These are phyloP conservation scores for Cladosporium austrohemisphaericum DNA, from an alignment of 2,329 filamentous ascomycete genomes.

Conservation along the genomic window DNA sequence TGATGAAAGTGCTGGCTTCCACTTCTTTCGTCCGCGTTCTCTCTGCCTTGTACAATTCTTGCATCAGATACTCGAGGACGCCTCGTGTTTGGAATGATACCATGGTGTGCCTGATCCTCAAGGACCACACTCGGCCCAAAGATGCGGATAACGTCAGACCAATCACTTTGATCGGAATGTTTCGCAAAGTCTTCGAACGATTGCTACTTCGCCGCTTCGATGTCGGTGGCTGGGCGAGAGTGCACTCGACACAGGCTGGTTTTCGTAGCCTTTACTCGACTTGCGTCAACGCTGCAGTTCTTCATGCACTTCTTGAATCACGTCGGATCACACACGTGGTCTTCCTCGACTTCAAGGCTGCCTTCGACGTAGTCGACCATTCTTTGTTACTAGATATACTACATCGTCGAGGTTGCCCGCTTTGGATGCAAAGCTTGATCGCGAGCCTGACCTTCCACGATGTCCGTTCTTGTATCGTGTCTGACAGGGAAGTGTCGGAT, in stretches of 20 bases:
- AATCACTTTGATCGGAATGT: background rate
- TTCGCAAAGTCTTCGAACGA: background rate
- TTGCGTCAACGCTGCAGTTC: background rate
- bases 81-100: background rate
- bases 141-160: background rate
- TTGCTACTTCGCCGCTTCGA: background rate
- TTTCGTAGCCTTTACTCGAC: background rate
- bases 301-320: background rate
- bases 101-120: background rate
- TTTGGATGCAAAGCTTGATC: background rate
- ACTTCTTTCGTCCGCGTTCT: background rate
- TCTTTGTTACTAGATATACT: background rate
- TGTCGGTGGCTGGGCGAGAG: background rate
- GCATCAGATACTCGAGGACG: background rate
- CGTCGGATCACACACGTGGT: background rate
- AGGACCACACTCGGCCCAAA: background rate
- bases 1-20: background rate
- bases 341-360: conserved; percentile 3
- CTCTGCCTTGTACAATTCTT: background rate
- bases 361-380: conserved; percentile 5
- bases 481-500: background rate
- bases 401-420: background rate
- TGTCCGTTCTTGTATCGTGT: background rate
- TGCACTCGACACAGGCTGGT: background rate
- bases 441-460: background rate